A percentile compares a stretch with the other conserved stretches of the same genome.
phyloP scores from a whole-genome alignment of 257 asterid genomes.

The Solanum stenotomum region DNA sequence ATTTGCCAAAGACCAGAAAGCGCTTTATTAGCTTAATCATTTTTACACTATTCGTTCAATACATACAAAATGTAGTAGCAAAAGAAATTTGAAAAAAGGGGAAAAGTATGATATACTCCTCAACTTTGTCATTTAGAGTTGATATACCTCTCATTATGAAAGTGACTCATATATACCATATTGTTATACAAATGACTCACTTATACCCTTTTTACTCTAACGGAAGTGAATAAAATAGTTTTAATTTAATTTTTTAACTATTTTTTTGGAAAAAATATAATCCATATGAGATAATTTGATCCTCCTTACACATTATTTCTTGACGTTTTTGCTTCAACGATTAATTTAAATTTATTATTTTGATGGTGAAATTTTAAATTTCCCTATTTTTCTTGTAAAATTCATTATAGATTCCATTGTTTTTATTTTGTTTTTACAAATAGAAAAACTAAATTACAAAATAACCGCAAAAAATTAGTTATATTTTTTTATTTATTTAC shows the following conservation, averaged over 20 bases:
- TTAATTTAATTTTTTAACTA: too few species aligned
- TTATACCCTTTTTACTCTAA: neutral
- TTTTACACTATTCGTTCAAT: neutral
- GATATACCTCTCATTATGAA: neutral
- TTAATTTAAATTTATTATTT: too few species aligned
- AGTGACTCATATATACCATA: neutral
- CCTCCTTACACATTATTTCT: neutral
- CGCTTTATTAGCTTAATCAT: neutral
- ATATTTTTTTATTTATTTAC: neutral
- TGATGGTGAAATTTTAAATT: too few species aligned
- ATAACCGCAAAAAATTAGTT: neutral
- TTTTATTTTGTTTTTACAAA: too few species aligned
- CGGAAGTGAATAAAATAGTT: neutral
- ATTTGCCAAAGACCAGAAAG: too few species aligned
- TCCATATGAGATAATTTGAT: neutral
- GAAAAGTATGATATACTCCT: neutral
- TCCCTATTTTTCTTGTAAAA: neutral
- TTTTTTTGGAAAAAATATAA: neutral
- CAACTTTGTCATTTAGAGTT: neutral
- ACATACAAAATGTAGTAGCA: neutral
- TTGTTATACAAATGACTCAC: neutral
- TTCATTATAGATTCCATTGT: neutral
- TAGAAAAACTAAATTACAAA: neutral
- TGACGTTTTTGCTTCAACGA: neutral
- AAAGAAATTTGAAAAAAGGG: neutral